Evolutionary conservation across 2,329 filamentous ascomycete genomes (phyloP).

Genomic region (Drechslerella dactyloides): DNA sequence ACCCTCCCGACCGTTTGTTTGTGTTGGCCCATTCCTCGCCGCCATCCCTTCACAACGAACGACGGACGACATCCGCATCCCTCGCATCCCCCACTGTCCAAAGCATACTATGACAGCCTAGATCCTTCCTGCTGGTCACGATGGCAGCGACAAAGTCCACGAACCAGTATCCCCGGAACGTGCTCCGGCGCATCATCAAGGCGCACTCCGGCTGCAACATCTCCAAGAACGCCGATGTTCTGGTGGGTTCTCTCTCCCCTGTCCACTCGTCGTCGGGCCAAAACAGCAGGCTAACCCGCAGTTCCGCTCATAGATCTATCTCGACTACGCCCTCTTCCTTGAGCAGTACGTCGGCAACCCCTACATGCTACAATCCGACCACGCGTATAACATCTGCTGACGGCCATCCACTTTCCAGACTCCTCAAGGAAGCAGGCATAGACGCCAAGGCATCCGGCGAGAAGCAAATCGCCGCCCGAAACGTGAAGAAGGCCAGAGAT

Average conservation of each 20-base stretch:
- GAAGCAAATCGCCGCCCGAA: conserved; percentile 42
- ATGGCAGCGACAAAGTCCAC: conserved; percentile 40
- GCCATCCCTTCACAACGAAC: not conserved
- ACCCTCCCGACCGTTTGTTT: conserved; percentile 10
- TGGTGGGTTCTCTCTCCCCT: conserved; percentile 64
- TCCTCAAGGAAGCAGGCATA: conserved; percentile 50
- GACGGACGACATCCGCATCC: too few relatives aligned
- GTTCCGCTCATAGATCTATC: conserved; percentile 51
- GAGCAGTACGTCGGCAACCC: conserved; percentile 51
- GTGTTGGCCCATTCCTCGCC: conserved; percentile 23
- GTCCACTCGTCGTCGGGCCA: conserved; percentile 4
- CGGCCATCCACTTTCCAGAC: conserved; percentile 11
- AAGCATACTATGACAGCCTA: not conserved
- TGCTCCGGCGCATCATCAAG: conserved; percentile 87
- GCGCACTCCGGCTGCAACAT: conserved; percentile 80
- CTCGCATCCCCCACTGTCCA: not conserved
- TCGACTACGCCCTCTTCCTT: conserved; percentile 55
- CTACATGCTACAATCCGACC: not conserved
- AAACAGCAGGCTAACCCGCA: conserved; percentile 7
- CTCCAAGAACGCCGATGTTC: conserved; percentile 83
- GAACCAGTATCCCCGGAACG: conserved; percentile 81
- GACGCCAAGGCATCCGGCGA: conserved; percentile 42
- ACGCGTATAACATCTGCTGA: not conserved
- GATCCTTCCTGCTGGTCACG: not conserved
- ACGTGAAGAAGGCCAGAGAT: conserved; percentile 49